phyloP scores from a whole-genome alignment of 2,329 filamentous ascomycete genomes.

The Incumbomyces delicatus region DNA sequence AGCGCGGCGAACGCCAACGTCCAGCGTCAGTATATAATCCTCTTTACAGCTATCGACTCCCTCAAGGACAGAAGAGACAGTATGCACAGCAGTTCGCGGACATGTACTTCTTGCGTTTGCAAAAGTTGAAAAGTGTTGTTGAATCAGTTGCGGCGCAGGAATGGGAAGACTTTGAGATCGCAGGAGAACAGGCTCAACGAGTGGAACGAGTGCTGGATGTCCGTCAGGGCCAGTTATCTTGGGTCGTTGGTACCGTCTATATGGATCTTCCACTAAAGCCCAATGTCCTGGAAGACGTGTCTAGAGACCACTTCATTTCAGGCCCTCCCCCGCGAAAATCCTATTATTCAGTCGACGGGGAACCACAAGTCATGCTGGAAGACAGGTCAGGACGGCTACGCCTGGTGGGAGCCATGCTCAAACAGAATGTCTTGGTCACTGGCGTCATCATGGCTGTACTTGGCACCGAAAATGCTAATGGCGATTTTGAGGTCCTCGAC shows the following conservation, averaged over 20 bases:
- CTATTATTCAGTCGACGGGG: constrained; percentile 56
- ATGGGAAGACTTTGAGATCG: constrained; percentile 70
- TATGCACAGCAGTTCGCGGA: constrained; percentile 96
- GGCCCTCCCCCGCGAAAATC: constrained; percentile 68
- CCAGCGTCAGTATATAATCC: constrained; percentile 57
- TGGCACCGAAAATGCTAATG: constrained; percentile 84
- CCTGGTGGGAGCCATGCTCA: constrained; percentile 62
- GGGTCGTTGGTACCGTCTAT: constrained; percentile 89
- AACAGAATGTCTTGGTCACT: constrained; percentile 67
- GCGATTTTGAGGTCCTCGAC: constrained; percentile 87
- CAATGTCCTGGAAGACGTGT: constrained; percentile 88
- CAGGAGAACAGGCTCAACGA: constrained; percentile 60
- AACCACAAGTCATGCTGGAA: constrained; percentile 74
- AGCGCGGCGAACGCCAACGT: constrained; percentile 41
- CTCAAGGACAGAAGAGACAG: constrained; percentile 52
- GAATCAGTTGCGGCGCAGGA: constrained; percentile 62
- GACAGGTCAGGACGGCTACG: constrained; percentile 87
- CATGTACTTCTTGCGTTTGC: constrained; percentile 89
- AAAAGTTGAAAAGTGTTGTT: constrained; percentile 75
- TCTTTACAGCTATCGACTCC: constrained; percentile 62
- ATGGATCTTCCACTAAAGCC: constrained; percentile 97
- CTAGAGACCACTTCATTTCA: constrained; percentile 89
- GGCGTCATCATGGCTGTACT: constrained; percentile 91
- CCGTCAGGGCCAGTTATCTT: constrained; percentile 87
- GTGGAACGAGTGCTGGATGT: constrained; percentile 91